Evolutionary conservation across 169 alveolate genomes (phyloP).

Genomic region (Eimeria praecox): DNA sequence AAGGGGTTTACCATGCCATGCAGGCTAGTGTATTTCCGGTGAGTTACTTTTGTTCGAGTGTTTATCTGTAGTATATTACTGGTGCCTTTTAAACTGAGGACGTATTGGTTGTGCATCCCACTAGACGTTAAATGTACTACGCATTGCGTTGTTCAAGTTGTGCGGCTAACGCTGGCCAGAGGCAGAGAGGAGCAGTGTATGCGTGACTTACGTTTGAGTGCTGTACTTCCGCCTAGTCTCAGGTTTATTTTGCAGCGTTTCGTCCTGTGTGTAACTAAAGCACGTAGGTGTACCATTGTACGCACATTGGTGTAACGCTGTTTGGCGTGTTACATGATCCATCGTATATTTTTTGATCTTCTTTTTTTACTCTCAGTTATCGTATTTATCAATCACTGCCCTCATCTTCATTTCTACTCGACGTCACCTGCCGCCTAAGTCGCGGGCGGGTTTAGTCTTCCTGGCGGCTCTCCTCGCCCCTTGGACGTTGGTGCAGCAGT

Average conservation of each 20-base stretch:
- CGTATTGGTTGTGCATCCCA: too few species aligned
- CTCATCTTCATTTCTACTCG: slow-evolving; percentile 37
- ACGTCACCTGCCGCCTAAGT: slow-evolving; percentile 21
- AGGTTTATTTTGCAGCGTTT: background rate
- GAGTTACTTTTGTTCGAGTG: too few species aligned
- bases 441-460: background rate
- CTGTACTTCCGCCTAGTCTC: background rate
- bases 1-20: slow-evolving; percentile 2
- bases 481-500: slow-evolving; percentile 58
- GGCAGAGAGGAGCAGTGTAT: too few species aligned
- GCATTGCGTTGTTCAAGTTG: too few species aligned
- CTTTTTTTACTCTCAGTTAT: background rate
- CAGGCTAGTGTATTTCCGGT: slow-evolving; percentile 20
- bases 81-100: too few species aligned
- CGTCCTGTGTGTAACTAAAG: background rate
- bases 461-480: slow-evolving; percentile 55
- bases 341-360: background rate
- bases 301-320: background rate
- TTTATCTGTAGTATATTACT: too few species aligned
- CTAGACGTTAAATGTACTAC: too few species aligned
- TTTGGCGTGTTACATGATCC: background rate
- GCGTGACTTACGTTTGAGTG: too few species aligned
- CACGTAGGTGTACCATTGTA: background rate
- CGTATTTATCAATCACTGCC: slow-evolving; percentile 24
- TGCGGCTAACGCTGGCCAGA: too few species aligned